Evolutionary conservation across 225 moss, liverwort and hornwort genomes (phyloP).

Genomic region (Thuidium tamariscinum): DNA sequence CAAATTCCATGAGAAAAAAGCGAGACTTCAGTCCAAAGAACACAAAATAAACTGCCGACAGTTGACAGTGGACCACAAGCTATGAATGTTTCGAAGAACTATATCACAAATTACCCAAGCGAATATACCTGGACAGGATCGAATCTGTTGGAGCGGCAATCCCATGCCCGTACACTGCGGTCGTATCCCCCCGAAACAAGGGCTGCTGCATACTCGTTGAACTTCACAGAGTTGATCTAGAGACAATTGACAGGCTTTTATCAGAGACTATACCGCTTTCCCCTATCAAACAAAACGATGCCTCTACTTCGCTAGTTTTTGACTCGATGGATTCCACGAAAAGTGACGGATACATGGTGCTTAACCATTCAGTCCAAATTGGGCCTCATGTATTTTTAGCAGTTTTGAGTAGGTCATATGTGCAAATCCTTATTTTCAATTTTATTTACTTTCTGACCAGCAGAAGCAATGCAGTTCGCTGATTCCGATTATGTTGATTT

Average conservation of each 20-base stretch:
- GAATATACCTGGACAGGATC: slow-evolving; percentile 75
- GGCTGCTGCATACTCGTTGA: slow-evolving; percentile 69
- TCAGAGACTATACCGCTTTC: not conserved
- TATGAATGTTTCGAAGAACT: not conserved
- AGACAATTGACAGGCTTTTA: not conserved
- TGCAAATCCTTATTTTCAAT: not conserved
- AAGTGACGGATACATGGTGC: not conserved
- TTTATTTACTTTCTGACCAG: not conserved
- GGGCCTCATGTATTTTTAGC: not conserved
- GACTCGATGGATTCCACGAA: not conserved
- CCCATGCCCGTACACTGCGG: slow-evolving; percentile 89
- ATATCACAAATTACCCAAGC: not conserved
- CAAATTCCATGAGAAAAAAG: not conserved
- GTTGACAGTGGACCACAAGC: not conserved
- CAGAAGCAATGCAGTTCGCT: not conserved
- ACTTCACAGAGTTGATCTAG: slow-evolving; percentile 90
- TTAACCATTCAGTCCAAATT: not conserved
- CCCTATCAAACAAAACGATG: not conserved
- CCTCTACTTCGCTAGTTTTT: not conserved
- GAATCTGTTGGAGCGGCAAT: slow-evolving; percentile 83
- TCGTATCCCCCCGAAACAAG: slow-evolving; percentile 89
- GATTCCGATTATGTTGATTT: not conserved
- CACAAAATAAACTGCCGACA: not conserved
- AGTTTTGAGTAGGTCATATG: not conserved
- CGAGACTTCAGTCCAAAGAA: not conserved